A percentile compares a stretch with the other conserved stretches of the same genome.
Evolutionary conservation across 148 eudicot species (phyloP).

Genomic region (Vaccinium myrtillus): DNA sequence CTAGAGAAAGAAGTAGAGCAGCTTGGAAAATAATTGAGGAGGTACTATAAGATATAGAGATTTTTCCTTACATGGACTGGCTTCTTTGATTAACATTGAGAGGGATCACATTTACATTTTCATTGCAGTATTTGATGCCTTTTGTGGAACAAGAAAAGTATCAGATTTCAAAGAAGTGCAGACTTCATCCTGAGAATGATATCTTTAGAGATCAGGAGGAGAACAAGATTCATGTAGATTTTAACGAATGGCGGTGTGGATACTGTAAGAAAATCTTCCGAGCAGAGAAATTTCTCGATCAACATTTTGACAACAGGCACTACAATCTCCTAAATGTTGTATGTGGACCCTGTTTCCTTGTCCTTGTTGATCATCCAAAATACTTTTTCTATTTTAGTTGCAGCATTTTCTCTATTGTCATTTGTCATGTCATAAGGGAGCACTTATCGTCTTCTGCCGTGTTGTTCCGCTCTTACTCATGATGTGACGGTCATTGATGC

Average conservation of each 20-base stretch:
- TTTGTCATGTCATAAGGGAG: background rate
- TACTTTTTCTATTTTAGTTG: background rate
- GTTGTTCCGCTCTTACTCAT: background rate
- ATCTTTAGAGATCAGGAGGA: conserved; percentile 86
- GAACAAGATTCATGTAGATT: conserved; percentile 68
- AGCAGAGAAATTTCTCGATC: conserved; percentile 72
- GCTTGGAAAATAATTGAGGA: conserved; percentile 78
- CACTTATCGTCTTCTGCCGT: background rate
- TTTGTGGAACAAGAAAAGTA: conserved; percentile 83
- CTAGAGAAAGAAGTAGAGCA: conserved; percentile 86
- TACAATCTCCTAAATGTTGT: conserved; percentile 74
- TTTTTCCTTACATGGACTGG: background rate
- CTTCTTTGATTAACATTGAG: background rate
- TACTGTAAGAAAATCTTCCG: conserved; percentile 83
- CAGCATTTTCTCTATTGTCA: background rate
- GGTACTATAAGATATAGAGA: conserved; percentile 29
- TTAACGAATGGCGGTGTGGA: conserved; percentile 89
- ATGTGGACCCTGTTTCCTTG: conserved; percentile 28
- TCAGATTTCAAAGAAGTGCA: conserved; percentile 57
- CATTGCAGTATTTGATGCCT: conserved; percentile 80
- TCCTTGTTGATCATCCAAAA: background rate
- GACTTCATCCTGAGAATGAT: conserved; percentile 84
- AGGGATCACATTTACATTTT: background rate
- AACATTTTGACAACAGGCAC: conserved; percentile 81
- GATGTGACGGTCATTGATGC: background rate